These are phyloP conservation scores for Sporothrix mexicana DNA, from an alignment of 2,329 filamentous ascomycete species.

Conservation along the genomic window DNA sequence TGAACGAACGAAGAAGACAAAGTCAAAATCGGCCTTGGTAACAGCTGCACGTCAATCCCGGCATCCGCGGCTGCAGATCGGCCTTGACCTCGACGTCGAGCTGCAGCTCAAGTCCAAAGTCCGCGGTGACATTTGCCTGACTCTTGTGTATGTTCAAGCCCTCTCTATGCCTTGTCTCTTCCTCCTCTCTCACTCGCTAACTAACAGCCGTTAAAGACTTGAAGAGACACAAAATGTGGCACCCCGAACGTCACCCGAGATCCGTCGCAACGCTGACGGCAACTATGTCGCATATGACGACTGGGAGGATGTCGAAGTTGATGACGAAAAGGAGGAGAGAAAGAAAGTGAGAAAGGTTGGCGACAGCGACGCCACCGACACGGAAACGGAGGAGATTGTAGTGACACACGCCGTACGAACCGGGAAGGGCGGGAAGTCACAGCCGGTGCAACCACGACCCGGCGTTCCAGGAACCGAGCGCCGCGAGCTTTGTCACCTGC, in stretches of 20 bases:
- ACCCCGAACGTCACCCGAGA: constrained; percentile 33
- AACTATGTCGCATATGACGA: constrained; percentile 32
- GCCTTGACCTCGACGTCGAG: constrained; percentile 72
- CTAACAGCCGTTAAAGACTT: constrained; percentile 31
- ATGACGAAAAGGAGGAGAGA: not conserved
- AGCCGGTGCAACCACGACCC: not conserved
- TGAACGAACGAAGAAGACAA: not conserved
- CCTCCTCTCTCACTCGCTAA: not conserved
- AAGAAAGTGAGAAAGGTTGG: not conserved
- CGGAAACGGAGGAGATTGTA: constrained; percentile 15
- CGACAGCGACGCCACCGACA: not conserved
- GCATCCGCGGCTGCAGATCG: constrained; percentile 41
- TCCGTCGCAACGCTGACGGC: constrained; percentile 32
- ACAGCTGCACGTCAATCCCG: constrained; percentile 22
- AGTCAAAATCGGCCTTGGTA: not conserved
- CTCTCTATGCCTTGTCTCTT: not conserved
- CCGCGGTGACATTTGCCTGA: constrained; percentile 74
- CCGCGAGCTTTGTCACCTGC: constrained; percentile 35
- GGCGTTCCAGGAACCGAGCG: not conserved
- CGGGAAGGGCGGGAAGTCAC: not conserved
- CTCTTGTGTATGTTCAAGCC: constrained; percentile 64
- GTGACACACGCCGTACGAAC: not conserved
- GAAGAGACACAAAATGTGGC: constrained; percentile 34
- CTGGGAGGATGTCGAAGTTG: constrained; percentile 25
- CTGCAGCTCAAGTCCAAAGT: constrained; percentile 81